These are phyloP conservation scores for Leucosporidium creatinivorum DNA, from an alignment of 768 basidiomycete species.

Conservation along the genomic window DNA sequence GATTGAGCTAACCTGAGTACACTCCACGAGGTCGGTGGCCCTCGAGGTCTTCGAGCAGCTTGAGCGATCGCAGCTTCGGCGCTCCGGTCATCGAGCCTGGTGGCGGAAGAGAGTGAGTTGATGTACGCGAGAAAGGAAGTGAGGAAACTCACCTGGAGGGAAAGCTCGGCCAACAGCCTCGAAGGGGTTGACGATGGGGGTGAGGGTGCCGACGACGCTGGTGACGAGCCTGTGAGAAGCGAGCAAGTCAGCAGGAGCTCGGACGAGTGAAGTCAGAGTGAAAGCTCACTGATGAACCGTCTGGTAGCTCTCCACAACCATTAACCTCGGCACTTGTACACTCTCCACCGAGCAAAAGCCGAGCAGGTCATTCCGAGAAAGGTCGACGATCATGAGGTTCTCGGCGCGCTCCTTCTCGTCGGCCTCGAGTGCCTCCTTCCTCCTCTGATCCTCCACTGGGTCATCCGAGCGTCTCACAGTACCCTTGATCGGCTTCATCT, in stretches of 20 bases:
- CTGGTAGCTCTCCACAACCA: constrained; percentile 80
- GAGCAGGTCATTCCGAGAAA: constrained; percentile 87
- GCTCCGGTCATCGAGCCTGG: constrained; percentile 95
- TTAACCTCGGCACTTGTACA: constrained; percentile 76
- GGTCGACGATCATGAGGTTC: constrained; percentile 96
- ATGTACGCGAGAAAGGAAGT: neutral
- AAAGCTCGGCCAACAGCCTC: constrained; percentile 69
- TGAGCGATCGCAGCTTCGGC: constrained; percentile 86
- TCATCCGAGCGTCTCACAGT: constrained; percentile 53
- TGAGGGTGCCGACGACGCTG: constrained; percentile 69
- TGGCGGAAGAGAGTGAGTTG: neutral
- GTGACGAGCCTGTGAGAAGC: constrained; percentile 57
- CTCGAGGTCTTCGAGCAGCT: constrained; percentile 77
- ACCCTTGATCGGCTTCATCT: constrained; percentile 91
- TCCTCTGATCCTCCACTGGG: constrained; percentile 57
- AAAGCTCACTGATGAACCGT: constrained; percentile 67
- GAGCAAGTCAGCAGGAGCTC: neutral
- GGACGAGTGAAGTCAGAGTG: neutral
- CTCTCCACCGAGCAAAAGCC: constrained; percentile 65
- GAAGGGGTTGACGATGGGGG: constrained; percentile 53
- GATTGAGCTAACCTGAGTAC: constrained; percentile 54
- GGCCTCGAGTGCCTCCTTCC: constrained; percentile 50
- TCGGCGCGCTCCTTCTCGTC: constrained; percentile 83
- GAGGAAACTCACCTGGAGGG: constrained; percentile 61
- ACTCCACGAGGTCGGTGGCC: constrained; percentile 57